phyloP scores from a whole-genome alignment of 2,329 filamentous ascomycete species.

The Cladosporium sp. region DNA sequence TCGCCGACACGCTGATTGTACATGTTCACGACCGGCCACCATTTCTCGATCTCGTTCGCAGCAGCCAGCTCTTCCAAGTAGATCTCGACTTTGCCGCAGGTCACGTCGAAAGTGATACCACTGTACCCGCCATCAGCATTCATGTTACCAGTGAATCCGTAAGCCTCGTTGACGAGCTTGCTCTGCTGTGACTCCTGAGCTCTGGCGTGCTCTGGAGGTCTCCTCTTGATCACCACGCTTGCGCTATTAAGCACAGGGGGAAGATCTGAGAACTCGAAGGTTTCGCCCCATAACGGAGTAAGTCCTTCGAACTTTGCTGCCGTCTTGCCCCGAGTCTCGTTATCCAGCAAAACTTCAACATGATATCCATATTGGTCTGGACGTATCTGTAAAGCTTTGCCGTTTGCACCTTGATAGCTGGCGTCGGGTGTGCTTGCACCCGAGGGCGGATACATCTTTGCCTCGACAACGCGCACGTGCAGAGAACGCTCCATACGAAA shows the following conservation, averaged over 20 bases:
- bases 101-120: slow-evolving; percentile 45
- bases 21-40: slow-evolving; percentile 75
- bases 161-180: slow-evolving; percentile 37
- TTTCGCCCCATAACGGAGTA: slow-evolving; percentile 78
- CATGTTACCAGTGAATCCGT: slow-evolving; percentile 27
- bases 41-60: slow-evolving; percentile 76
- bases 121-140: slow-evolving; percentile 39
- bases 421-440: slow-evolving; percentile 15
- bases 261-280: slow-evolving; percentile 71
- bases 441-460: slow-evolving; percentile 46
- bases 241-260: slow-evolving; percentile 65
- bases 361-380: slow-evolving; percentile 62
- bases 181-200: slow-evolving; percentile 35
- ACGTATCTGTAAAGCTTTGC: slow-evolving; percentile 11
- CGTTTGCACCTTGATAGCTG: slow-evolving; percentile 23
- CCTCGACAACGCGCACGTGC: slow-evolving; percentile 58
- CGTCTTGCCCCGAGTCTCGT: slow-evolving; percentile 72
- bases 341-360: slow-evolving; percentile 74
- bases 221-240: slow-evolving; percentile 67
- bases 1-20: slow-evolving; percentile 73
- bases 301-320: slow-evolving; percentile 66
- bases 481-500: slow-evolving; percentile 63
- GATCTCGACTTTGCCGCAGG: slow-evolving; percentile 73
- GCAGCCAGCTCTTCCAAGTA: slow-evolving; percentile 72
- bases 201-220: slow-evolving; percentile 34